phyloP scores from a whole-genome alignment of 768 basidiomycete genomes.

The Mycena sanguinolenta region DNA sequence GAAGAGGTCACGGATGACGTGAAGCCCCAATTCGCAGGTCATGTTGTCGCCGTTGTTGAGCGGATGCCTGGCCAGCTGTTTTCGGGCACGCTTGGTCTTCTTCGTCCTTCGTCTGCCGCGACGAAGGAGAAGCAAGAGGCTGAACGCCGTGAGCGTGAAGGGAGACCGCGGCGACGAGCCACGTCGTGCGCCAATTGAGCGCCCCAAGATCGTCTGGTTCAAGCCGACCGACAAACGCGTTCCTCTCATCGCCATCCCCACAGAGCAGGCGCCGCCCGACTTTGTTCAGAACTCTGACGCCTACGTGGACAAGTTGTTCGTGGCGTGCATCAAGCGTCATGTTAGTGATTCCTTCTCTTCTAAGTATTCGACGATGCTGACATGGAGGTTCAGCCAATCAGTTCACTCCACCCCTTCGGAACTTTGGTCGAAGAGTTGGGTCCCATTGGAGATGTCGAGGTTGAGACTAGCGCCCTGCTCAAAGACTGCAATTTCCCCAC shows the following conservation, averaged over 20 bases:
- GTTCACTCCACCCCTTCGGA: conserved; percentile 98
- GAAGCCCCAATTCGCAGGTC: conserved; percentile 98
- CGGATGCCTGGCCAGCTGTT: conserved; percentile 99
- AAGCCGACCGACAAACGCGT: conserved; percentile 99
- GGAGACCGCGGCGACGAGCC: conserved; percentile 92
- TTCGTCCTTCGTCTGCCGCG: conserved; percentile 95
- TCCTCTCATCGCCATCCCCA: conserved; percentile 97
- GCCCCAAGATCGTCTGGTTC: conserved; percentile 99
- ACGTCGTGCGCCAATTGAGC: conserved; percentile 81
- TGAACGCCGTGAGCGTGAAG: conserved; percentile 95
- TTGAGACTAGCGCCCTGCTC: conserved; percentile 95
- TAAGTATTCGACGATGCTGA: conserved; percentile 19
- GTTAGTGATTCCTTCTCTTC: conserved; percentile 60
- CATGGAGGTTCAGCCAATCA: conserved; percentile 75
- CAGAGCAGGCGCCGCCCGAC: conserved; percentile 96
- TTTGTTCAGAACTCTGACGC: conserved; percentile 95
- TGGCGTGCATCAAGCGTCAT: conserved; percentile 98
- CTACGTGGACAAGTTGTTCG: conserved; percentile 92
- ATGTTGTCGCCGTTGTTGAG: conserved; percentile 99
- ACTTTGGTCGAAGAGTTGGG: conserved; percentile 98
- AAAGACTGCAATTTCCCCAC: conserved; percentile 99
- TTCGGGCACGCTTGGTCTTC: conserved; percentile 94
- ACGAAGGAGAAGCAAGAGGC: conserved; percentile 99
- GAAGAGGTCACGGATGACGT: conserved; percentile 99
- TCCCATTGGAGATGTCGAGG: conserved; percentile 97